Percentiles rank a stretch among this genome's conserved stretches.
These are phyloP conservation scores for Neurospora terricola DNA, from an alignment of 495 filamentous ascomycete species.

Conservation along the genomic window DNA sequence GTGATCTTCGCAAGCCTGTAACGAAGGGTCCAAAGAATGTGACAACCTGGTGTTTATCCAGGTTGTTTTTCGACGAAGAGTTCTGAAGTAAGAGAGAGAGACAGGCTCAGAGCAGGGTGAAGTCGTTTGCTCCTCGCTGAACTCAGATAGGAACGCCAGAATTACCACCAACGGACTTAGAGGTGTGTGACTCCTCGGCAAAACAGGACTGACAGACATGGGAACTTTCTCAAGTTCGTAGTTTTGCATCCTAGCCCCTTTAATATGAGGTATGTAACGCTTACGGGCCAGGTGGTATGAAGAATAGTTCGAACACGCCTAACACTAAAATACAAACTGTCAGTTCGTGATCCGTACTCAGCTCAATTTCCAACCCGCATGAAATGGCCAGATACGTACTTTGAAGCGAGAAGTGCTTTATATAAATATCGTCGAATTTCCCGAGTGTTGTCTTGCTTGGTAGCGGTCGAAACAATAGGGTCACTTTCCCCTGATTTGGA, in stretches of 20 bases:
- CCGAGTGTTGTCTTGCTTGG: too few species aligned
- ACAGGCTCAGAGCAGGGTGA: background rate
- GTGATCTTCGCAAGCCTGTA: background rate
- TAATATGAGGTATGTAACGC: background rate
- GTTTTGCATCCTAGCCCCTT: background rate
- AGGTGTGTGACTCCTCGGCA: background rate
- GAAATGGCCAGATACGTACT: too few species aligned
- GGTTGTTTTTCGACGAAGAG: background rate
- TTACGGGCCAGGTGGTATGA: background rate
- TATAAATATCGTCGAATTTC: too few species aligned
- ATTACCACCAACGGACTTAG: background rate
- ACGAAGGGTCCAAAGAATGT: background rate
- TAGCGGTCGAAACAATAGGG: too few species aligned
- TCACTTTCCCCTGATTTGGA: too few species aligned
- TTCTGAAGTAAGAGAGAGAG: background rate
- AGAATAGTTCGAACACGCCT: too few species aligned
- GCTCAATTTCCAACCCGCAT: too few species aligned
- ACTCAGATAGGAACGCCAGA: background rate
- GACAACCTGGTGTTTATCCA: background rate
- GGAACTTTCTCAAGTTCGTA: background rate
- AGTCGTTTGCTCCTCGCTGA: background rate
- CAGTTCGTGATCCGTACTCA: too few species aligned
- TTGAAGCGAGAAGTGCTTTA: too few species aligned
- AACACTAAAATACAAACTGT: too few species aligned
- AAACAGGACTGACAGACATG: background rate